Evolutionary conservation across 1,139 yeast genomes (phyloP), one percentile per base, ranked within the genome.

Genomic region (Geotrichum reessii): DNA sequence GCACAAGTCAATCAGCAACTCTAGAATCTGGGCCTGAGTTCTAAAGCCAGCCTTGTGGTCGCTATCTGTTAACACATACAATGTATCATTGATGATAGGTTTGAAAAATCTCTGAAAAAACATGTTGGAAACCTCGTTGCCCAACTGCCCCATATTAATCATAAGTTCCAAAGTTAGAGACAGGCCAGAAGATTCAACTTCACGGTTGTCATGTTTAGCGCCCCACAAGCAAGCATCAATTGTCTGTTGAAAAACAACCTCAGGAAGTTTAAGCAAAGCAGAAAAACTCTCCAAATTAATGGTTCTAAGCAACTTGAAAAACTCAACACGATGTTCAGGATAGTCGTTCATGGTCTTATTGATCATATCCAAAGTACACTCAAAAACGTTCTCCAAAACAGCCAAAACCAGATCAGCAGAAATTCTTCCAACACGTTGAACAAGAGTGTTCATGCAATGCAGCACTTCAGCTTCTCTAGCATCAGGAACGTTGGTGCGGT

Each of bases 221-320:
- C 98, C 98, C 99, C 99, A 93, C 69, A 95, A 79, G 53, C 96
- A 92, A 1, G 98, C 96, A 74, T 90, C 93, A 64, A 95, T 85
- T 61, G 93, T 86, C 60, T 92, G 82, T 72, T 87, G 91, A 81
- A 93, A 92, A 40, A 96, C 95, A 64, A 85, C 93, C 8, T 95
- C 95, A 14, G 97, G 95, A 64, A 93, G 81, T 74, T 90, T 89
- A 63, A 91, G 78, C 67, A 93, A 79, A 0, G 97, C 96, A 63
- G 84, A 81, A 79, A 93, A 95, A 27, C 95, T 85, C 70, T 87
- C 87, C 65, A 85, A 75, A 71, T 95, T 87, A 70, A 95, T 92
- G 61, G 89, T 95, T 67, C 91, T 85, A 69, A 93, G 80, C 60
- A 93, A 79, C 74, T 87, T 88, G 78, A 92, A 95, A 73, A 93